phyloP scores from a whole-genome alignment of 768 basidiomycete genomes.

The Pleurotus tuoliensis region DNA sequence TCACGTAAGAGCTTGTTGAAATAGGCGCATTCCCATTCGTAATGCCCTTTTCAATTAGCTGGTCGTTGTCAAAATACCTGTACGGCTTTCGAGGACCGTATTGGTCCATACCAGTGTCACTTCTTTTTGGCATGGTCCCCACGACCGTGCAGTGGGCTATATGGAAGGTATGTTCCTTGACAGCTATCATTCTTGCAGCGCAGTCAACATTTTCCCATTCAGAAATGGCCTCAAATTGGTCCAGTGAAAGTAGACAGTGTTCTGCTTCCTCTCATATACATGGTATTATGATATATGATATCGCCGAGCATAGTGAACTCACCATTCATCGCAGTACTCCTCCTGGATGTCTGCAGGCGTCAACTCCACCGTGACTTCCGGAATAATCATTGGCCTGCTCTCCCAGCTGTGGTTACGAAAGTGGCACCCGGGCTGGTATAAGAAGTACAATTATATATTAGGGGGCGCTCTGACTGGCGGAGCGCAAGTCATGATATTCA shows the following conservation, averaged over 20 bases:
- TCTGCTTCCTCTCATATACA: slow-evolving; percentile 54
- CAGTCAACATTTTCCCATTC: slow-evolving; percentile 3
- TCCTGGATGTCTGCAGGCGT: slow-evolving; percentile 45
- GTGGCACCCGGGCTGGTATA: slow-evolving; percentile 63
- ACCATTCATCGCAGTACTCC: slow-evolving; percentile 26
- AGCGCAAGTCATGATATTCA: slow-evolving; percentile 60
- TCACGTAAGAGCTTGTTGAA: slow-evolving; percentile 29
- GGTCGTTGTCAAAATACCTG: slow-evolving; percentile 59
- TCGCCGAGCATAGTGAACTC: background rate
- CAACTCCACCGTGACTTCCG: slow-evolving; percentile 45
- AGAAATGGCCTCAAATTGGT: slow-evolving; percentile 55
- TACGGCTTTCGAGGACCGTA: slow-evolving; percentile 54
- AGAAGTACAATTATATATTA: slow-evolving; percentile 61
- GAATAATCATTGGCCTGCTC: slow-evolving; percentile 46
- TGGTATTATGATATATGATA: slow-evolving; percentile 23
- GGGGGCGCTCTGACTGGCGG: slow-evolving; percentile 66
- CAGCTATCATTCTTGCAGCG: background rate
- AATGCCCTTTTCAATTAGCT: slow-evolving; percentile 42
- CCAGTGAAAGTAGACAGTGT: slow-evolving; percentile 43
- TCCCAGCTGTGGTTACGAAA: slow-evolving; percentile 59
- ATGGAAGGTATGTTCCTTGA: slow-evolving; percentile 32
- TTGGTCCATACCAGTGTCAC: slow-evolving; percentile 48
- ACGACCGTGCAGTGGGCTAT: slow-evolving; percentile 53
- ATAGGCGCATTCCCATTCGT: slow-evolving; percentile 34
- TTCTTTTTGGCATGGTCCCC: slow-evolving; percentile 49